Conservation (phyloP, 768 basidiomycete species). For the Agrocybe pediades region DNA sequence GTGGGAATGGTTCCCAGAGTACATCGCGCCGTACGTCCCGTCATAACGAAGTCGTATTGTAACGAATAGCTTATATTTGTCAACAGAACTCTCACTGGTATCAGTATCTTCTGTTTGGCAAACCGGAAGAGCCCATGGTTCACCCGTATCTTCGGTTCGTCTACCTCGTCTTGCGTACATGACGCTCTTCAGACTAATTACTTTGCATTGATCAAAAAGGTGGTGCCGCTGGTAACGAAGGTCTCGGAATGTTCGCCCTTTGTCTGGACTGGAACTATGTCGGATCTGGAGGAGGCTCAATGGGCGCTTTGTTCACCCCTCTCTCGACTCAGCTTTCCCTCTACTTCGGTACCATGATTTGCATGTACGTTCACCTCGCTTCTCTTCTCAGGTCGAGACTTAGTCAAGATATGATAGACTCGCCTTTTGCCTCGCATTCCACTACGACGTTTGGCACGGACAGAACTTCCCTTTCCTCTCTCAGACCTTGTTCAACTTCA, state of each 20-base stretch:
- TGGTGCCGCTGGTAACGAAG: slow-evolving; percentile 64
- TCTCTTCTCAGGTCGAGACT: slow-evolving; percentile 1
- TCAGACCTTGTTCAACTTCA: slow-evolving; percentile 51
- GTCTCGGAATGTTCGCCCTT: slow-evolving; percentile 58
- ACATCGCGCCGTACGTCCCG: slow-evolving; percentile 39
- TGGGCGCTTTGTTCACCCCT: slow-evolving; percentile 42
- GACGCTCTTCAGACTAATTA: neutral
- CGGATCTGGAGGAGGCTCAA: slow-evolving; percentile 44
- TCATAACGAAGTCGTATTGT: neutral
- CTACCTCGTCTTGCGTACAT: slow-evolving; percentile 1
- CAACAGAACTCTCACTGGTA: slow-evolving; percentile 53
- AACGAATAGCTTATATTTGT: neutral
- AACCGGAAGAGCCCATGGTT: slow-evolving; percentile 49
- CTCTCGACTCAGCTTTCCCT: slow-evolving; percentile 37
- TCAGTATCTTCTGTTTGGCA: slow-evolving; percentile 60
- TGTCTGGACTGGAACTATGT: slow-evolving; percentile 67
- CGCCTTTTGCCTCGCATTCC: slow-evolving; percentile 41
- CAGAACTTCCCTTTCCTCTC: slow-evolving; percentile 63
- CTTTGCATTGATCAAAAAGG: slow-evolving; percentile 20
- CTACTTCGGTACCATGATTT: slow-evolving; percentile 50
- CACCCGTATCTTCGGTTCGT: slow-evolving; percentile 53
- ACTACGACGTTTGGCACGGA: slow-evolving; percentile 55
- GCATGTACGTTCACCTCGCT: slow-evolving; percentile 43
- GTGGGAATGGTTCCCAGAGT: slow-evolving; percentile 60
- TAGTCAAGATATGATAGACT: slow-evolving; percentile 25